Evolutionary conservation across 208 protist genomes (phyloP), one percentile per base, ranked within the genome.

Genomic region (Leishmania turanica): DNA sequence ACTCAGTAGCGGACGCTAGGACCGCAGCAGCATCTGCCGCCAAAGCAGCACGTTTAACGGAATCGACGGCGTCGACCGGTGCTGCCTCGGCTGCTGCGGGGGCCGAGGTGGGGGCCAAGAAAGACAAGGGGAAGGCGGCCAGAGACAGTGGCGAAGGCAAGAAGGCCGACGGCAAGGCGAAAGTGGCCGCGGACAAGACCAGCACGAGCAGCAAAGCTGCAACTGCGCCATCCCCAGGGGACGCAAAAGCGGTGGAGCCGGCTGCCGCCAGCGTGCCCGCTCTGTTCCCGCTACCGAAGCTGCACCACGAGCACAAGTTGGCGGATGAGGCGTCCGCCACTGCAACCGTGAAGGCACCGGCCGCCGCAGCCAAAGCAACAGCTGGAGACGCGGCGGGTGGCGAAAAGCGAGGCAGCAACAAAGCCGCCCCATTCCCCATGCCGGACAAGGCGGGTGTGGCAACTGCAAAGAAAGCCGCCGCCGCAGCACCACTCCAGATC

Each of bases 251-350:
- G 9, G 74, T n/a, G 34, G 74, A 56, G 40, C 1, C 74, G 21
- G 24, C 56, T 34, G 2, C 27, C 40, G 11, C 58, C n/a, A n/a
- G 37, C 6, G 21, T 42, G 37, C 0, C 74, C 0, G 74, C 2
- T 47, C 24, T 40, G 37, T 77, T 49, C 37, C 53, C 75, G 0
- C 37, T 88, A 37, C 81, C 82, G 21, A 84, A 85, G 70, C 78
- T 70, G 42, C 66, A 81, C 7, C 74, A 88, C 70, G 81, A 85
- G 58, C 85, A 81, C 75, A 24, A 51, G 1, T 65, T 72, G 6
- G 60, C 76, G 13, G 37, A 54, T 8, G 69, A 27, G 40, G 34
- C 19, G 7, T 31, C 54, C 27, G 40, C 79, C 13, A 68, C 79
- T 15, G 9, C 73, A 3, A 68, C 34, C n/a, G n/a, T 15, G 15